Evolutionary conservation across 2,329 filamentous ascomycete species (phyloP), one percentile per base, ranked within the genome.

Genomic region (Neocucurbitaria cava): DNA sequence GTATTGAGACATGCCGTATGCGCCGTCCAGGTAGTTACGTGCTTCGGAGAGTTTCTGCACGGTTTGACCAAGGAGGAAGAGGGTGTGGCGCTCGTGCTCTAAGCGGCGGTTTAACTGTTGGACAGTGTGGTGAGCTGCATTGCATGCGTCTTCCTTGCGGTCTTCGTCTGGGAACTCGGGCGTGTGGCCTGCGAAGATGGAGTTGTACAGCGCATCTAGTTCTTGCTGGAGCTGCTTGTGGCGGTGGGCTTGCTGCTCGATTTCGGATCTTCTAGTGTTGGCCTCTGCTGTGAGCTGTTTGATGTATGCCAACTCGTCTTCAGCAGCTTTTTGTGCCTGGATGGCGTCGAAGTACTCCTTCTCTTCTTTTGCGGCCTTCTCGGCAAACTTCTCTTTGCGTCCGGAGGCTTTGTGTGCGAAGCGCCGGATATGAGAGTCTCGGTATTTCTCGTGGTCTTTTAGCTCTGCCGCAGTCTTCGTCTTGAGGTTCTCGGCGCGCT

Each of bases 361-460:
- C 38, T 74, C 71, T 58, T 74, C 71, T 46, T 73, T 73, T 0
- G 64, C 70, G 8, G 70, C 70, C 51, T 76, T 73, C 10, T 68
- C 65, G 3, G 43, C 63, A 38, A 72, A 74, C 8, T 54, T 58
- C 7, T 69, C 60, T 36, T 68, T 69, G 9, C 61, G 61, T 3
- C 70, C 71, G 6, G 58, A 61, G 3, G 70, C 70, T 48, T 69
- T 73, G 52, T 75, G 69, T 1, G 70, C 67, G 41, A 74, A 65
- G 36, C 70, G 69, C 3, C 66, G 63, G 45, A 73, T 64, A 2
- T 58, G 68, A 0, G 69, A 71, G 48, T 73, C 70, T 15, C 67
- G 69, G 50, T 74, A 74, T 46, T 73, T 73, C 38, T 71, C 70
- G 54, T 73, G 69, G 26, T 73, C 70, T 43, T 68, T 61, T 2